phyloP scores from a whole-genome alignment of 345 rosid species.

The Populus simonii region DNA sequence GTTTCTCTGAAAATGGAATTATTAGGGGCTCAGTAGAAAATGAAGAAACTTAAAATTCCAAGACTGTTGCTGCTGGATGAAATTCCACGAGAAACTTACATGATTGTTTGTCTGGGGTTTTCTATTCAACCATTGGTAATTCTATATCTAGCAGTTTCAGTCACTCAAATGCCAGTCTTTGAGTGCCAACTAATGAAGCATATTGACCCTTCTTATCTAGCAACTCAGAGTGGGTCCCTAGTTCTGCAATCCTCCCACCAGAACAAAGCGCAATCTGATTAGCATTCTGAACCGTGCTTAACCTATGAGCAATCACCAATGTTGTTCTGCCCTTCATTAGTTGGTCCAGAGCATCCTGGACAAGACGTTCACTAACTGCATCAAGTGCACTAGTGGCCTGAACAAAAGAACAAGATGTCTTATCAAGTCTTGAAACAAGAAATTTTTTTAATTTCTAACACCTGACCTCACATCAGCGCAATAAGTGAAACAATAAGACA shows the following conservation, averaged over 20 bases:
- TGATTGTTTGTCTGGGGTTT: background rate
- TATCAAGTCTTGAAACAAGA: background rate
- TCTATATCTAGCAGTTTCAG: background rate
- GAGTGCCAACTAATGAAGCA: slow-evolving; percentile 80
- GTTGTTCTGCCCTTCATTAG: slow-evolving; percentile 87
- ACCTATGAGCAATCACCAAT: slow-evolving; percentile 84
- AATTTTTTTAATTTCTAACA: background rate
- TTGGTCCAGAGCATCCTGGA: slow-evolving; percentile 76
- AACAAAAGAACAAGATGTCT: slow-evolving; percentile 3
- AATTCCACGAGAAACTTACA: background rate
- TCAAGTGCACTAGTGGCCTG: slow-evolving; percentile 96
- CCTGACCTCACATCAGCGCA: background rate
- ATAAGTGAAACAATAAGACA: background rate
- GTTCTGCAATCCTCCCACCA: slow-evolving; percentile 67
- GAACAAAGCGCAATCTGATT: slow-evolving; percentile 81
- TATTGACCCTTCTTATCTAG: slow-evolving; percentile 68
- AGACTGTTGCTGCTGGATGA: background rate
- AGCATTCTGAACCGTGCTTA: slow-evolving; percentile 91
- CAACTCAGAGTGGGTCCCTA: slow-evolving; percentile 78
- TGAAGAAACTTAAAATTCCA: background rate
- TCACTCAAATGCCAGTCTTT: slow-evolving; percentile 88
- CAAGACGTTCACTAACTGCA: slow-evolving; percentile 83
- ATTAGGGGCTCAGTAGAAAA: background rate
- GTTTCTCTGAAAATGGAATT: background rate
- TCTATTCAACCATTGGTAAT: background rate